Evolutionary conservation across 345 rosid species (phyloP).

Genomic region (Arabis alpina): DNA sequence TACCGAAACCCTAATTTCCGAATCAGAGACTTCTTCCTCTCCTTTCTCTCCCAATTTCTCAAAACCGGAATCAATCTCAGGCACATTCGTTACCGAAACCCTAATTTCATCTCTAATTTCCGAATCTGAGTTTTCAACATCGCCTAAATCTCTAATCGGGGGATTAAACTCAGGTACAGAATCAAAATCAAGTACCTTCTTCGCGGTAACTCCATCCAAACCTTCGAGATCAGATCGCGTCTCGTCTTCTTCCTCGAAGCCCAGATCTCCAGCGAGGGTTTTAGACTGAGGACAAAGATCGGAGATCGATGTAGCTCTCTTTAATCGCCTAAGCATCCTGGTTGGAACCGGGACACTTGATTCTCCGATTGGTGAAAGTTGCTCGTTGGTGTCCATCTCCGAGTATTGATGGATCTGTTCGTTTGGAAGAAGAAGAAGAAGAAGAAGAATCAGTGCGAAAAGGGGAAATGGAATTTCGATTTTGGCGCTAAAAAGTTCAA

Average conservation of each 20-base stretch:
- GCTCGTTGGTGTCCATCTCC: conserved; percentile 58
- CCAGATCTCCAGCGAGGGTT: conserved; percentile 26
- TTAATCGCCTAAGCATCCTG: conserved; percentile 74
- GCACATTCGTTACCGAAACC: conserved; percentile 7
- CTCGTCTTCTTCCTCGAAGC: conserved; percentile 41
- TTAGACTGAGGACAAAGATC: conserved; percentile 37
- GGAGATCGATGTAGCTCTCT: conserved; percentile 46
- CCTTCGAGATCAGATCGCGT: conserved; percentile 40
- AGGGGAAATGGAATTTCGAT: no score
- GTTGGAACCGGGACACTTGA: conserved; percentile 49
- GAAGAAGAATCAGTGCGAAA: no score
- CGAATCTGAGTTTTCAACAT: conserved; percentile 34
- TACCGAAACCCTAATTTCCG: conserved; percentile 19
- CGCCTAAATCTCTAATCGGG: conserved; percentile 32
- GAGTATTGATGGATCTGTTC: conserved; percentile 13
- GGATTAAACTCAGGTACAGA: conserved; percentile 47
- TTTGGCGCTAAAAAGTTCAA: no score
- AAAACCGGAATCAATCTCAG: conserved; percentile 43
- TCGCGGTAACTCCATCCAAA: no score
- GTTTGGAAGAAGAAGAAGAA: neutral
- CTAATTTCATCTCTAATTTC: conserved; percentile 22
- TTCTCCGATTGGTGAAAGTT: conserved; percentile 50
- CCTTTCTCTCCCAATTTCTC: conserved; percentile 41
- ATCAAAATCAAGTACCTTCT: conserved; percentile 50
- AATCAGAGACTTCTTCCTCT: conserved; percentile 37